Evolutionary conservation across 208 protist species (phyloP).

Genomic region (Phytomonas sp.): DNA sequence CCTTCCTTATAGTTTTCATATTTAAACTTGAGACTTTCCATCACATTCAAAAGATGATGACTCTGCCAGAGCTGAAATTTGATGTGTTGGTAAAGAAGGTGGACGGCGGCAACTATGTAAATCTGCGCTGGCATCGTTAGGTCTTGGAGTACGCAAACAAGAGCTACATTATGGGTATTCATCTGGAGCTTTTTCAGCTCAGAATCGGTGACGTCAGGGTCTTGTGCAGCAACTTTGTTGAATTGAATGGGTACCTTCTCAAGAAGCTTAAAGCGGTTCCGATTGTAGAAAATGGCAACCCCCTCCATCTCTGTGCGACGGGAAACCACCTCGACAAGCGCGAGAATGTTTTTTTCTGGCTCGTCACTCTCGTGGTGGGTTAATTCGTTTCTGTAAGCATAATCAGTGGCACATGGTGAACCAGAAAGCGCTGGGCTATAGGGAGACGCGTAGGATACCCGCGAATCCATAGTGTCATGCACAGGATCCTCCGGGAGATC

Average conservation of each 20-base stretch:
- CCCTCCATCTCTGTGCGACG: conserved; percentile 76
- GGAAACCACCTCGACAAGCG: not conserved
- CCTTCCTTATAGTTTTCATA: conserved; percentile 22
- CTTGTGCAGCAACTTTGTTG: conserved; percentile 55
- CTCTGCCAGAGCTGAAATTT: conserved; percentile 83
- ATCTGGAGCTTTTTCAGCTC: conserved; percentile 62
- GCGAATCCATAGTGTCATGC: not conserved
- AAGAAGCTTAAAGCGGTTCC: conserved; percentile 44
- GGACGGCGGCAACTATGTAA: conserved; percentile 61
- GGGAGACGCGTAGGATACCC: not conserved
- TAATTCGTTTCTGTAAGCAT: not conserved
- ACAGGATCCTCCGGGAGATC: not conserved
- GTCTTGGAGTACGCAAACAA: conserved; percentile 69
- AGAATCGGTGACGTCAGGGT: conserved; percentile 35
- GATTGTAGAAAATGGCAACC: conserved; percentile 64
- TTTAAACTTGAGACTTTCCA: conserved; percentile 56
- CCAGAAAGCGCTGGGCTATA: not conserved
- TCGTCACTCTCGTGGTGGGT: not conserved
- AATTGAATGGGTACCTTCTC: conserved; percentile 58
- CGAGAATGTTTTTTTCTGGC: not conserved
- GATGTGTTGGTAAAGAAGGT: conserved; percentile 71
- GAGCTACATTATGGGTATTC: conserved; percentile 77
- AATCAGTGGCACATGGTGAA: conserved; percentile 5
- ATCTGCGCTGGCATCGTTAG: conserved; percentile 21
- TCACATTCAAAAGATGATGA: conserved; percentile 34